phyloP scores from a whole-genome alignment of 2,329 filamentous ascomycete species.

The Pleomassaria siparia region DNA sequence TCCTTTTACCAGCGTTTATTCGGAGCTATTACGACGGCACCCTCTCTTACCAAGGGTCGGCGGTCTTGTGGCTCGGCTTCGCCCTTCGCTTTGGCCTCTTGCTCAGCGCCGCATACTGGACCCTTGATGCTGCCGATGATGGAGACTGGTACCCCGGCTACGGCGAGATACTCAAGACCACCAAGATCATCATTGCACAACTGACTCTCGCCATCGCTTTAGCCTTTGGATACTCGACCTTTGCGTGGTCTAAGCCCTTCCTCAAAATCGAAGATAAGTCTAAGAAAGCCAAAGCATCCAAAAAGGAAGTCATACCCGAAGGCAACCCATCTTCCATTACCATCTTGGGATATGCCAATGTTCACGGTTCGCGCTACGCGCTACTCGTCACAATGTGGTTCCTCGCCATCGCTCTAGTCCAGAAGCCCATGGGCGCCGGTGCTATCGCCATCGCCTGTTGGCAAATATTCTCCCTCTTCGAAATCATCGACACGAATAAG shows the following conservation, averaged over 20 bases:
- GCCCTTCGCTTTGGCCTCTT: constrained; percentile 76
- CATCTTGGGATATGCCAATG: constrained; percentile 88
- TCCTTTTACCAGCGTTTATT: constrained; percentile 72
- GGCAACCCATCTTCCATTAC: constrained; percentile 57
- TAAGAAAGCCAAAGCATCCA: constrained; percentile 18
- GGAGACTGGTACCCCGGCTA: constrained; percentile 70
- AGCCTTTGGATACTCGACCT: constrained; percentile 81
- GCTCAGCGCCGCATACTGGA: constrained; percentile 81
- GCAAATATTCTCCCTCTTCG: constrained; percentile 79
- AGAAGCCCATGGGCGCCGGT: constrained; percentile 92
- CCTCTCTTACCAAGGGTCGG: constrained; percentile 83
- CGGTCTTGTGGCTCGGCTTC: constrained; percentile 79
- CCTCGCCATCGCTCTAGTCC: constrained; percentile 74
- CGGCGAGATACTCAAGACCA: constrained; percentile 63
- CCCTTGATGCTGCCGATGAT: constrained; percentile 85
- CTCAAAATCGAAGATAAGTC: constrained; percentile 65
- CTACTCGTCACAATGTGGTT: constrained; percentile 79
- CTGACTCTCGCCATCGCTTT: constrained; percentile 76
- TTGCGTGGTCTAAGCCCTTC: constrained; percentile 81
- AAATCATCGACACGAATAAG: constrained; percentile 64
- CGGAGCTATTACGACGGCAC: constrained; percentile 80
- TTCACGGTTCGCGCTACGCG: constrained; percentile 88
- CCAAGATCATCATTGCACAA: constrained; percentile 78
- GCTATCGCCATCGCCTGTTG: constrained; percentile 80
- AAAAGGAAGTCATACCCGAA: constrained; percentile 41